These are phyloP conservation scores for Candolleomyces efflorescens DNA, from an alignment of 768 basidiomycete species.

Conservation along the genomic window DNA sequence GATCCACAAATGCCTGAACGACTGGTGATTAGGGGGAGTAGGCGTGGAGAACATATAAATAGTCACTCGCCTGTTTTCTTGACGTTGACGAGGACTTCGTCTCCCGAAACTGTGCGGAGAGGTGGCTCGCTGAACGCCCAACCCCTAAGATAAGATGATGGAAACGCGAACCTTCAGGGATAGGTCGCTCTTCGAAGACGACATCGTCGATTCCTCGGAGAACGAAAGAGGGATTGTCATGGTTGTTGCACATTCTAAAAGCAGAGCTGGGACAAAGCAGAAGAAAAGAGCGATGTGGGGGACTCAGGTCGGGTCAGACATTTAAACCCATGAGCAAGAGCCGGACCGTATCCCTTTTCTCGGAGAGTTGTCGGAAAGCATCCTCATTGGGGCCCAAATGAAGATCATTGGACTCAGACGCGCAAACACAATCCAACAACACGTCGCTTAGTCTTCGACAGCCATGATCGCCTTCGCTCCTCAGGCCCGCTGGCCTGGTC, in stretches of 20 bases:
- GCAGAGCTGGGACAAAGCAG: constrained; percentile 7
- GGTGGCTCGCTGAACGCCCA: not conserved
- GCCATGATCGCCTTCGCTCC: not conserved
- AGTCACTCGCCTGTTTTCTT: constrained; percentile 77
- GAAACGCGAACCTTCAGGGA: constrained; percentile 56
- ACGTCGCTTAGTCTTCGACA: not conserved
- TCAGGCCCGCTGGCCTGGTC: not conserved
- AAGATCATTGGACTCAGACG: not conserved
- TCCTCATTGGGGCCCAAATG: not conserved
- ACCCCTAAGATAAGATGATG: not conserved
- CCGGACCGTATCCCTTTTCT: constrained; percentile 11
- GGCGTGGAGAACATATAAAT: not conserved
- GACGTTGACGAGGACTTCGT: constrained; percentile 84
- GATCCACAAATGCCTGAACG: constrained; percentile 82
- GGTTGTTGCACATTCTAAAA: constrained; percentile 40
- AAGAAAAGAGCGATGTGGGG: not conserved
- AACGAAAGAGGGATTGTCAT: constrained; percentile 75
- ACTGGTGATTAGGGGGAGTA: constrained; percentile 1
- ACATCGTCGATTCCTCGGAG: constrained; percentile 66
- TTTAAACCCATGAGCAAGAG: constrained; percentile 5
- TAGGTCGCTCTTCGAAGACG: constrained; percentile 67
- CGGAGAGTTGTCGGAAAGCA: constrained; percentile 7
- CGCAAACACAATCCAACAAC: constrained; percentile 2
- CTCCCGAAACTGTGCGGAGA: constrained; percentile 47
- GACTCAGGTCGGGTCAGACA: not conserved